These are phyloP conservation scores for Ustilago hordei DNA, from an alignment of 1,284 basidiomycete species.

Conservation along the genomic window DNA sequence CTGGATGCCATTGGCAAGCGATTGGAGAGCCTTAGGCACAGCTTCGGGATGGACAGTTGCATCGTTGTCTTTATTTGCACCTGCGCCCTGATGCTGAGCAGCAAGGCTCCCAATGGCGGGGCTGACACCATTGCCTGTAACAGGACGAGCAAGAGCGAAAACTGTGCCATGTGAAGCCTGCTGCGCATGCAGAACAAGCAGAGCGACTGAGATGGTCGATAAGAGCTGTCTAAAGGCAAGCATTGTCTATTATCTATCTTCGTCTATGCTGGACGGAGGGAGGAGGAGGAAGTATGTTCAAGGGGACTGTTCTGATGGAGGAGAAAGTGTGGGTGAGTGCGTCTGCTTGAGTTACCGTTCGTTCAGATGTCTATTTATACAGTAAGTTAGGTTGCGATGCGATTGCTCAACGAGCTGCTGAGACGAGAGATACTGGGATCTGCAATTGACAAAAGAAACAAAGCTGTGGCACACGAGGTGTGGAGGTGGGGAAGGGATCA, in stretches of 20 bases:
- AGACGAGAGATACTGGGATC: not conserved
- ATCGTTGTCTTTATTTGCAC: not conserved
- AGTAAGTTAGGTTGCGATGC: not conserved
- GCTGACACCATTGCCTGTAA: not conserved
- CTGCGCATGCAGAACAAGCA: slow-evolving; percentile 20
- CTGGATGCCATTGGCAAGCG: slow-evolving; percentile 19
- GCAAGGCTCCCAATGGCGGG: not conserved
- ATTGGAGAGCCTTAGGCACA: slow-evolving; percentile 28
- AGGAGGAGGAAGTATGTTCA: not conserved
- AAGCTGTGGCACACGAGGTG: not conserved
- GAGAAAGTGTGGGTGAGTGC: slow-evolving; percentile 1
- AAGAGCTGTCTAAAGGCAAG: slow-evolving; percentile 19
- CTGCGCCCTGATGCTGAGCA: not conserved
- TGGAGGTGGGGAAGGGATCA: not conserved
- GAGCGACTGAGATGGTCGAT: slow-evolving; percentile 14
- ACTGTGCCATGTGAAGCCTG: slow-evolving; percentile 4
- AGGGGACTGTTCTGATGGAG: slow-evolving; percentile 14
- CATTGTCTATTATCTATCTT: slow-evolving; percentile 23
- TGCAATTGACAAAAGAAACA: not conserved
- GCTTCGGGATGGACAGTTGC: slow-evolving; percentile 16
- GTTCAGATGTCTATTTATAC: not conserved
- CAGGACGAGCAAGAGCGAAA: slow-evolving; percentile 21
- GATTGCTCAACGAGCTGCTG: not conserved
- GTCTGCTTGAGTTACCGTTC: not conserved
- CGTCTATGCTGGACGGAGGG: not conserved